A percentile compares a stretch with the other conserved stretches of the same genome.
Conservation (phyloP, 192 early-diverging fungal genomes). For the Coemansia sp. region DNA sequence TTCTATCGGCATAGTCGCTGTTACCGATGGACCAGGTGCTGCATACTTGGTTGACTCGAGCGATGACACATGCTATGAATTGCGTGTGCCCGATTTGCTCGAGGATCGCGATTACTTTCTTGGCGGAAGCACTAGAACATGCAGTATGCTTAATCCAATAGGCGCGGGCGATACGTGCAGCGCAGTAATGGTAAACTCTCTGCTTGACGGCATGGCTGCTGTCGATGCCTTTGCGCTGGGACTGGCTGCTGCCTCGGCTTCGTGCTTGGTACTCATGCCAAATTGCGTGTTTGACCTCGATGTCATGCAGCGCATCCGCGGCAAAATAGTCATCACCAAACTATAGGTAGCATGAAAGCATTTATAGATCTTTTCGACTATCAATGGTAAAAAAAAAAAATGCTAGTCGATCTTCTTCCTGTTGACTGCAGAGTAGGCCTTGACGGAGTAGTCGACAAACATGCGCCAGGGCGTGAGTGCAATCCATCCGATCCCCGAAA, state of each 20-base stretch:
- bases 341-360: too few relatives aligned
- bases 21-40: slow-evolving; percentile 32
- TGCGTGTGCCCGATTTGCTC: slow-evolving; percentile 28
- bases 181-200: slow-evolving; percentile 35
- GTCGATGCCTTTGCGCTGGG: slow-evolving; percentile 49
- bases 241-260: slow-evolving; percentile 47
- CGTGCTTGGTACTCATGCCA: slow-evolving; percentile 41
- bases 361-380: too few relatives aligned
- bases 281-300: slow-evolving; percentile 34
- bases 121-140: neutral
- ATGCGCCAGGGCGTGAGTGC: slow-evolving; percentile 47
- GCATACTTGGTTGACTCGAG: slow-evolving; percentile 20
- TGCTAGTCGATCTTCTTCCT: slow-evolving; percentile 14
- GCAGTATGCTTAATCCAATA: slow-evolving; percentile 33
- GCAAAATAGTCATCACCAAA: slow-evolving; percentile 6
- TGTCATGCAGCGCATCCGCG: slow-evolving; percentile 24
- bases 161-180: slow-evolving; percentile 51
- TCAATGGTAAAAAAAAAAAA: neutral
- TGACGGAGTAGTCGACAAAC: slow-evolving; percentile 39
- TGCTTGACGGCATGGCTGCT: slow-evolving; percentile 12
- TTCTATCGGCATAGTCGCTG: slow-evolving; percentile 18
- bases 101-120: slow-evolving; percentile 14
- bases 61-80: neutral
- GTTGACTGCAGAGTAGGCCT: neutral
- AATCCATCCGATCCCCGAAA: slow-evolving; percentile 36